Conservation (phyloP, 371 early-diverging fungal genomes). For the Rhizopus stolonifer region DNA sequence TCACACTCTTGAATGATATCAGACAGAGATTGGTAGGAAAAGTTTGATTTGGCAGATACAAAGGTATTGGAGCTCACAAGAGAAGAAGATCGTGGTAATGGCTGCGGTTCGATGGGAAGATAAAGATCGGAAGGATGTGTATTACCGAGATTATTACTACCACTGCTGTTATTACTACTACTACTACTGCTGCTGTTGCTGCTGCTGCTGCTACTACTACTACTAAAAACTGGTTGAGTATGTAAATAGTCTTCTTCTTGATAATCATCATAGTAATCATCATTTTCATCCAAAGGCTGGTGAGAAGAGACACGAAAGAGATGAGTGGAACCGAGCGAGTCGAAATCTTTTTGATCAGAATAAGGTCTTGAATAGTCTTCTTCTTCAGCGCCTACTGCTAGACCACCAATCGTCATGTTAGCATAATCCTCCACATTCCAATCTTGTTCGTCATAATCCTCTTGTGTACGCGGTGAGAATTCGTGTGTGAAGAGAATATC, state of each 20-base stretch:
- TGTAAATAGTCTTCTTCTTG: too few relatives aligned
- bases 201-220: too few relatives aligned
- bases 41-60: too few relatives aligned
- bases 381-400: slow-evolving; percentile 1
- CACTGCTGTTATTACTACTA: too few relatives aligned
- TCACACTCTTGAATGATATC: slow-evolving; percentile 8
- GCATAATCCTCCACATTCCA: slow-evolving; percentile 1
- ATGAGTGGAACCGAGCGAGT: not conserved
- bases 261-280: not conserved
- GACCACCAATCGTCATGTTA: not conserved
- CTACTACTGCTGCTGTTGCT: too few relatives aligned
- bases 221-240: too few relatives aligned
- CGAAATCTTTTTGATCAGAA: too few relatives aligned
- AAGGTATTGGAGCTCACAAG: too few relatives aligned
- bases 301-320: not conserved
- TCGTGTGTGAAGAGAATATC: slow-evolving; percentile 52
- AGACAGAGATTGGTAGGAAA: not conserved
- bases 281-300: not conserved
- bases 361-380: slow-evolving; percentile 6
- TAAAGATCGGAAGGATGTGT: too few relatives aligned
- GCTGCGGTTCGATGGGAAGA: too few relatives aligned
- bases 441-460: slow-evolving; percentile 4
- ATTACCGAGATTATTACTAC: too few relatives aligned
- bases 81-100: too few relatives aligned
- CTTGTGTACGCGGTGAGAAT: slow-evolving; percentile 23